Evolutionary conservation across 768 basidiomycete species (phyloP), one percentile per base, ranked within the genome.

Genomic region (Obba rivulosa): DNA sequence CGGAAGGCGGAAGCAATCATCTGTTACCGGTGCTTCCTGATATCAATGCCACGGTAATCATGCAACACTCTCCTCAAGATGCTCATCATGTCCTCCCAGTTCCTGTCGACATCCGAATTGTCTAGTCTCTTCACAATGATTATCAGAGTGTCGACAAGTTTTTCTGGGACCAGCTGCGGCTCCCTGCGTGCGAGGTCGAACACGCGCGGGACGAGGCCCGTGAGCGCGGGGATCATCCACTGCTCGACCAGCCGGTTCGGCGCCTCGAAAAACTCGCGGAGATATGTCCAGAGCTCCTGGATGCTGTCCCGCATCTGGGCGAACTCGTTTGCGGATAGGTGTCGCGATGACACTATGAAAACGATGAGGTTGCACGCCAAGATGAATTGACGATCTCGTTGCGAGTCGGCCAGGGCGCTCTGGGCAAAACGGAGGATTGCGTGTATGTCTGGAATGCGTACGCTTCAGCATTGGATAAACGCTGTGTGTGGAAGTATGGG

Each of bases 51-150:
- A 5, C 28, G 28, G 28, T 7, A 31, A 5, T 54, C 52, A 14
- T 23, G 17, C 4, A 50, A 31, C 21, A 45, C 43, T 31, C 9
- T 17, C 45, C 50, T 42, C 21, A 54, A 22, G 7, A 47, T 43
- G 28, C 39, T 50, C 10, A 54, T 22, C 45, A 50, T 54, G 38
- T 54, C 52, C 37, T 54, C 52, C 52, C 52, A 54, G 38, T 54
- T 50, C 14, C 52, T 45, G 16, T 44, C 36, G 1, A 23, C 17
- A 38, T 54, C 44, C 25, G 40, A 20, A 41, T 23, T 34, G 34
- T 36, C 31, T 16, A 49, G 48, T n/a, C 43, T 28, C 17, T 40
- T 45, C n/a, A 49, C 34, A n/a, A 50, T 48, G 17, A 40, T 48
- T 34, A 7, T 45, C 5, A 54, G 41, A 13, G 50, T 48, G 8